phyloP scores from a whole-genome alignment of 306 rosid species.

The Cucurbita argyrosperma region DNA sequence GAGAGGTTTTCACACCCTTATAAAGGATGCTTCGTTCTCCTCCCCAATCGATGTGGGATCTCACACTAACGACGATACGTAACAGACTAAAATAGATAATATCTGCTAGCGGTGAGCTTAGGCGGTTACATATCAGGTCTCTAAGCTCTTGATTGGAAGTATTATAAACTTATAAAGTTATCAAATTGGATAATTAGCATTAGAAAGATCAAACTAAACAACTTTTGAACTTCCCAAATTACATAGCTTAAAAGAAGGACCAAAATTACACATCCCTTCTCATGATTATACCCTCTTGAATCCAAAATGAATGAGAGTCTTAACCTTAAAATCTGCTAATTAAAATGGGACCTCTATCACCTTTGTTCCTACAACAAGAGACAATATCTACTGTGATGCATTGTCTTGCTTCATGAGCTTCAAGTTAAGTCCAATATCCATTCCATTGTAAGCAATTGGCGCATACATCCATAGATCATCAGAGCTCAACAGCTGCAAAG shows the following conservation, averaged over 20 bases:
- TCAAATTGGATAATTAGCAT: not conserved
- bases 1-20: too few relatives aligned
- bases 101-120: too few relatives aligned
- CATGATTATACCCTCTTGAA: not conserved
- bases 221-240: not conserved
- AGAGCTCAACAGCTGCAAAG: slow-evolving; percentile 63
- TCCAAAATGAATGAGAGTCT: not conserved
- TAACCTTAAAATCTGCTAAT: not conserved
- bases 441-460: slow-evolving; percentile 81
- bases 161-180: not conserved
- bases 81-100: too few relatives aligned
- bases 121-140: too few relatives aligned
- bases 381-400: not conserved
- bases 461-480: slow-evolving; percentile 89
- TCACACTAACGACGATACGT: too few relatives aligned
- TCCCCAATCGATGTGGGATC: too few relatives aligned
- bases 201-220: not conserved
- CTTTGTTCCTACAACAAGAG: not conserved
- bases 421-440: slow-evolving; percentile 61
- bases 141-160: too few relatives aligned
- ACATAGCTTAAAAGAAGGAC: not conserved
- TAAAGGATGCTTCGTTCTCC: too few relatives aligned
- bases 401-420: slow-evolving; percentile 7
- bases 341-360: not conserved
- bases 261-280: not conserved